A percentile compares a stretch with the other conserved stretches of the same genome.
Conservation (phyloP, 176 grass and related monocot species). For the Lolium rigidum region DNA sequence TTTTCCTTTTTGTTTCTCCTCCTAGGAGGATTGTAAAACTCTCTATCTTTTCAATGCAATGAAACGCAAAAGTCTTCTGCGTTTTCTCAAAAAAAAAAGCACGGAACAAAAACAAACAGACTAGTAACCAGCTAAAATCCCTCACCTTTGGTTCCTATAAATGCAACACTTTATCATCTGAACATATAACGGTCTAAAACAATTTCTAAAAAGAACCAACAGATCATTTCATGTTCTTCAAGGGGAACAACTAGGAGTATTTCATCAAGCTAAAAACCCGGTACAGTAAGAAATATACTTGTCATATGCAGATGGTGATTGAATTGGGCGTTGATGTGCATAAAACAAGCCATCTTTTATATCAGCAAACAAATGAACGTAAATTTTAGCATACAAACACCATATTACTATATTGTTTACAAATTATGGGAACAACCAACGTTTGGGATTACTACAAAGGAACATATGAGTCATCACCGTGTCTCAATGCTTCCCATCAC, state of each 20-base stretch:
- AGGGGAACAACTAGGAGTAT: constrained; percentile 52
- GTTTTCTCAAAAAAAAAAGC: neutral
- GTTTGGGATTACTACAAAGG: no score
- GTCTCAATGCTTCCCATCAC: no score
- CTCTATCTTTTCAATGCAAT: neutral
- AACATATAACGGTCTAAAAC: neutral
- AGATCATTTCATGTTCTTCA: constrained; percentile 41
- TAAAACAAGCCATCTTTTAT: no score
- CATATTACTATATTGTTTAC: no score
- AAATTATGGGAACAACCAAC: no score
- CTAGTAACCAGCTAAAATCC: neutral
- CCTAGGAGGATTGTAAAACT: no score
- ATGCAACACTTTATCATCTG: constrained; percentile 5
- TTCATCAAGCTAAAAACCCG: constrained; percentile 38
- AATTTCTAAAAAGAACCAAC: neutral
- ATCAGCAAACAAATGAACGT: no score
- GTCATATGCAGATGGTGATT: neutral
- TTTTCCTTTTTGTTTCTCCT: no score
- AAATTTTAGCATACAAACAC: no score
- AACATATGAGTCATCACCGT: no score
- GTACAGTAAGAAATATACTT: constrained; percentile 13
- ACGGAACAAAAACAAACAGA: neutral
- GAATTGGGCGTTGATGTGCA: no score
- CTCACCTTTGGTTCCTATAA: neutral
- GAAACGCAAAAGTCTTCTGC: no score